Evolutionary conservation across 1,284 basidiomycete genomes (phyloP), one percentile per base, ranked within the genome.

Genomic region (Blastosporella zonata): DNA sequence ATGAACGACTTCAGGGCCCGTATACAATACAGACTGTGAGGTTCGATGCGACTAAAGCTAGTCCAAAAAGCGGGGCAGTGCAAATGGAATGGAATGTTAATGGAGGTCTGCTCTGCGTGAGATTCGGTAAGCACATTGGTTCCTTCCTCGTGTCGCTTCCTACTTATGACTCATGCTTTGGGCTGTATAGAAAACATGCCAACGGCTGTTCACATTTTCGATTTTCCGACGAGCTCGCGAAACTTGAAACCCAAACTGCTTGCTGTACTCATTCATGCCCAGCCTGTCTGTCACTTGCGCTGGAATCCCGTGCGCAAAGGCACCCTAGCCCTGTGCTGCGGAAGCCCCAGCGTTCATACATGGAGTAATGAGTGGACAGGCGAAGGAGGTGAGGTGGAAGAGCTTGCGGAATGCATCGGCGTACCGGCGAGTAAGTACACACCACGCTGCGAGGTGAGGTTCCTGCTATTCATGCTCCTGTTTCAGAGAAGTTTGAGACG

Each of bases 331-430:
- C 57, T 89, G n/a, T 86, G 85, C 53, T 87, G 83, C 58, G 84
- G 83, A 13, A 75, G 66, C 36, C 76, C 79, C 39, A 81, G 84
- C 46, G 63, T 92, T 31, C 91, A 87, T 64, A 79, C 77, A 9
- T 93, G 90, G 90, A 89, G 85, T 55, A 85, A 88, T 55, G 88
- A 90, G 59, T 90, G 87, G 86, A 66, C 79, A 7, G 73, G 71
- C 20, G 83, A 84, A 46, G 65, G 61, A 12, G 77, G 72, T 1
- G 66, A 67, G 7, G 73, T 73, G 51, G 81, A 82, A 58, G 89
- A 90, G 59, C 83, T 89, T 65, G 87, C 87, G 0, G 88, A 91
- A 64, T 91, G 88, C 58, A 79, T 91, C 27, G 87, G 87, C 8
- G 78, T 91, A 2, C 88, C 88, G 46, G 78, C 86, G 28, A 79